Evolutionary conservation across 768 basidiomycete species (phyloP), one percentile per base, ranked within the genome.

Genomic region (Gymnopilus dilepis): DNA sequence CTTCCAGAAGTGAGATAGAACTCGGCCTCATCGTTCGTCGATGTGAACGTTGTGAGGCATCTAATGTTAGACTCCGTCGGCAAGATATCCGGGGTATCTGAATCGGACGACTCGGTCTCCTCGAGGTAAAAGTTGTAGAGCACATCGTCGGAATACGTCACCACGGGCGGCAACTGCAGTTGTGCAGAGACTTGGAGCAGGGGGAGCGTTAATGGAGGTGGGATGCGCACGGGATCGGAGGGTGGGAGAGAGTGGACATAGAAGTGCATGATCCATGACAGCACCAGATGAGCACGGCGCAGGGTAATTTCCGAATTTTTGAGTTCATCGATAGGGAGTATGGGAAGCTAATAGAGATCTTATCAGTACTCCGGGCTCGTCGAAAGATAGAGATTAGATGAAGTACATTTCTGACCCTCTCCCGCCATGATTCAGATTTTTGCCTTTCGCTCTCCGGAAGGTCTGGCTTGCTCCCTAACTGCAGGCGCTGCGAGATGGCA

Each of bases 61-160:
- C 83, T 82, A 53, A 95, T 78, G 68, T 93, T 88, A 56, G 86
- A 76, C 5, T 84, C 73, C 30, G 83, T 77, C 1, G 82, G 85
- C 75, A 77, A 17, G 76, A 50, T 22, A n/a, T 79, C 70, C 66
- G 60, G 75, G 50, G 50, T 61, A 64, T 72, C 31, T 57, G 80
- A 59, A 68, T 80, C 76, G 33, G 45, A 17, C 3, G 47, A 50
- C 9, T 50, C 28, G 22, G 28, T 28, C 30, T 50, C 40, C 19
- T 60, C 74, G 56, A 72, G 78, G 62, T 70, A 56, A 89, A 90
- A 92, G 72, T 97, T 97, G 76, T 95, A 97, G 26, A 97, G 83
- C 7, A 97, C 95, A 28, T 89, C 90, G 72, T 97, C 95, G 9
- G 95, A 89, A 71, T 95, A 97, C 3, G 95, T 97, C 59, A 95